Base-by-base conservation (phyloP, 176 grass and related monocot genomes). In the Triticum timopheevii region DNA sequence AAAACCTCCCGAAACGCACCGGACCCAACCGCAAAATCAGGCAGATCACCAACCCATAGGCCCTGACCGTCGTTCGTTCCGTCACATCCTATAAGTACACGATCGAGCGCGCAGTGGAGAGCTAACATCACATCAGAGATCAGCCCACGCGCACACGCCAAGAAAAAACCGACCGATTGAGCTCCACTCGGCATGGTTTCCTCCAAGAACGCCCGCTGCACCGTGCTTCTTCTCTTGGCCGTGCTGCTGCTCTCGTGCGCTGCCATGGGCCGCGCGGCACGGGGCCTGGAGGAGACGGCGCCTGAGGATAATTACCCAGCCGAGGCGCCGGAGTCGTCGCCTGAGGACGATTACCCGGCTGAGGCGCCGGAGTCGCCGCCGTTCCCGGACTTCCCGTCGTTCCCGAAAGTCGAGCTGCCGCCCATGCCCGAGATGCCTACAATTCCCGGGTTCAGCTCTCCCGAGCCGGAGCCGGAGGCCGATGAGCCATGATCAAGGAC, bases 211-310 rank as follows among this genome's bases (percentile, higher is more conserved):
- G 73, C 56, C 62, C 66, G 65, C 69, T 25, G 83, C 20, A 7
- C 47, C 10, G 73, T 27, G 44, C 33, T 85, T 24, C 77, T 72
- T 36, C 25, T 89, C 69, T 61, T 89, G 44, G 5, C 28, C 17
- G 82, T 61, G 47, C 58, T 85, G 67, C 87, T 89, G 70, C 23
- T 89, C 56, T 65, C 61, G 0, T 80, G 87, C 56, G 54, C 76
- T 76, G 35, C 67, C 88, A 76, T 80, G 69, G 80, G 34, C 77
- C 67, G 45, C 25, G 82, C 69, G 13, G 61, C 82, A 24, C 67
- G 88, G 45, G 9, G 13, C 61, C 69, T 89, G 42, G 87, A 88
- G 36, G 30, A 52, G 25, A 50, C 62, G 19, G 67, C 17, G 45
- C 45, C 76, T 3, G 69, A 81, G 70, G 86, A 76, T 31, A 59